phyloP scores from a whole-genome alignment of 2,329 filamentous ascomycete species.

The Arachnopeziza araneosa region DNA sequence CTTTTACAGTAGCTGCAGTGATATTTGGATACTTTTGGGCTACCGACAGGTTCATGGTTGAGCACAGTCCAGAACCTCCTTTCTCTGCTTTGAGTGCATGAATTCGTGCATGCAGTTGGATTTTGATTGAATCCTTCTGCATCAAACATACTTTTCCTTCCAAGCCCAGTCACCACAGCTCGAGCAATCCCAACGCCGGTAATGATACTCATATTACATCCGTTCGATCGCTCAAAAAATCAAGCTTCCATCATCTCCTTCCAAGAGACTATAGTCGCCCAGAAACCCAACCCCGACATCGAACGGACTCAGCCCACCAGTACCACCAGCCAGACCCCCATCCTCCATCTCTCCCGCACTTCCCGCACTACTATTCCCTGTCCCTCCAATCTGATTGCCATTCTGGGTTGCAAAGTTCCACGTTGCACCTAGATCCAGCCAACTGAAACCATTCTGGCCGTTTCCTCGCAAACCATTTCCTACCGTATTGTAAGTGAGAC shows the following conservation, averaged over 20 bases:
- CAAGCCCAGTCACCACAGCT: too few relatives aligned
- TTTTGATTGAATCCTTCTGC: too few relatives aligned
- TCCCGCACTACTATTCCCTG: conserved; percentile 8
- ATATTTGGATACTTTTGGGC: too few relatives aligned
- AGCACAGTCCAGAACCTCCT: too few relatives aligned
- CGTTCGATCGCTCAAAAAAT: conserved; percentile 15
- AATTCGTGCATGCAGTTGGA: too few relatives aligned
- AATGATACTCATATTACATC: not conserved
- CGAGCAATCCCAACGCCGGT: not conserved
- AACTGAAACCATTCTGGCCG: conserved; percentile 19
- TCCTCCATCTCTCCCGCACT: conserved; percentile 18
- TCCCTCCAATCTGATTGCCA: conserved; percentile 24
- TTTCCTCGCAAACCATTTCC: not conserved
- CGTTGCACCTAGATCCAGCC: conserved; percentile 28
- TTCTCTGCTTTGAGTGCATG: too few relatives aligned
- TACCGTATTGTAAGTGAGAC: not conserved
- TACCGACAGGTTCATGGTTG: too few relatives aligned
- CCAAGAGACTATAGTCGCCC: conserved; percentile 15
- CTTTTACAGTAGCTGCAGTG: too few relatives aligned
- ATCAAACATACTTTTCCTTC: too few relatives aligned
- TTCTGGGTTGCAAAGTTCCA: conserved; percentile 30
- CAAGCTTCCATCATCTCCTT: conserved; percentile 24
- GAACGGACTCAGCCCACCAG: conserved; percentile 4
- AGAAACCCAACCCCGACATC: conserved; percentile 12
- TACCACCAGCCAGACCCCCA: conserved; percentile 2